Conservation (phyloP, 176 grass and related monocot species). For the Paspalum notatum region DNA sequence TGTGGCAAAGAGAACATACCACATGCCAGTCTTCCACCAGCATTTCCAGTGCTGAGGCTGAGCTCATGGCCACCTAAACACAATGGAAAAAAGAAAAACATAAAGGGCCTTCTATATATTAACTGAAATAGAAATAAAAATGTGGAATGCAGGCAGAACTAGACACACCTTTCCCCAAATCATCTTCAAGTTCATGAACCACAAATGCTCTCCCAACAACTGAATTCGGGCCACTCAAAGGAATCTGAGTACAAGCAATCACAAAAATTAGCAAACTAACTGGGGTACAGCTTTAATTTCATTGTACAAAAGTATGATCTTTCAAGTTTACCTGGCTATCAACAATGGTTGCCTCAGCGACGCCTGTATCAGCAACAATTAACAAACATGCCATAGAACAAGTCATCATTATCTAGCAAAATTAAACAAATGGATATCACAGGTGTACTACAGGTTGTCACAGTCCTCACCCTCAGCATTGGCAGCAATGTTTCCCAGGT, state of each 20-base stretch:
- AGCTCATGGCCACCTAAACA: slow-evolving; percentile 89
- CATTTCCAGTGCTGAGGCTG: slow-evolving; percentile 94
- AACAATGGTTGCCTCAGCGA: slow-evolving; percentile 85
- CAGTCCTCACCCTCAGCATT: slow-evolving; percentile 65
- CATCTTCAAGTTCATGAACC: slow-evolving; percentile 98
- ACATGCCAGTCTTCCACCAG: slow-evolving; percentile 97
- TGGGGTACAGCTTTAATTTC: slow-evolving; percentile 17
- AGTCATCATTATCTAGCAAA: slow-evolving; percentile 23
- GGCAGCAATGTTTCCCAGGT: slow-evolving; percentile 92
- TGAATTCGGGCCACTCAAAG: slow-evolving; percentile 76
- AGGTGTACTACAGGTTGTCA: slow-evolving; percentile 5
- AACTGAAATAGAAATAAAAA: slow-evolving; percentile 7
- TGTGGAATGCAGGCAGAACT: slow-evolving; percentile 19
- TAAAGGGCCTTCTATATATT: background rate
- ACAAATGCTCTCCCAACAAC: slow-evolving; percentile 96
- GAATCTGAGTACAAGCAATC: slow-evolving; percentile 64
- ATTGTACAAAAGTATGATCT: slow-evolving; percentile 17
- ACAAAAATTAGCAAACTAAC: slow-evolving; percentile 13
- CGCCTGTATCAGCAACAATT: slow-evolving; percentile 57
- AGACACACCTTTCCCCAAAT: slow-evolving; percentile 92
- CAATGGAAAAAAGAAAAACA: slow-evolving; percentile 19
- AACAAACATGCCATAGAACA: slow-evolving; percentile 35
- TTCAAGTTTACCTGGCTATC: slow-evolving; percentile 71
- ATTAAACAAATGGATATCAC: slow-evolving; percentile 12
- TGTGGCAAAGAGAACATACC: slow-evolving; percentile 52